Evolutionary conservation across 805 yeast species (phyloP).

Genomic region (Zygosaccharomyces pseudorouxii): DNA sequence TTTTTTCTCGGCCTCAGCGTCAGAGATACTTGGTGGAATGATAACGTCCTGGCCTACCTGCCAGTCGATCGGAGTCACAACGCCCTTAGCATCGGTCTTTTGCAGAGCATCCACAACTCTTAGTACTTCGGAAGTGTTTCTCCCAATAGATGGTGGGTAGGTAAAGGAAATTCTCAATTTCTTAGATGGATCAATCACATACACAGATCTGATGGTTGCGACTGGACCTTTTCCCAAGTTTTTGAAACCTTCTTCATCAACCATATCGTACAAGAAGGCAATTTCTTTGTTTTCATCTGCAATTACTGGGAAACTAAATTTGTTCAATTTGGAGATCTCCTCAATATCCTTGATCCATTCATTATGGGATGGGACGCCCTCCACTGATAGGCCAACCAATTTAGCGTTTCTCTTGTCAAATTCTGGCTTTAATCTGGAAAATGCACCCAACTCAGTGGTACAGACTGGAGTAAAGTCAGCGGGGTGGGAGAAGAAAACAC

Average conservation of each 20-base stretch:
- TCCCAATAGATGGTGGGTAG: slow-evolving; percentile 92
- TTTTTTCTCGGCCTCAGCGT: slow-evolving; percentile 73
- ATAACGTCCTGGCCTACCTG: slow-evolving; percentile 84
- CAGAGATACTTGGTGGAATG: slow-evolving; percentile 79
- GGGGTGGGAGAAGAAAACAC: slow-evolving; percentile 86
- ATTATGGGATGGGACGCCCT: slow-evolving; percentile 71
- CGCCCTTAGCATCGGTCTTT: slow-evolving; percentile 73
- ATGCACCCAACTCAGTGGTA: slow-evolving; percentile 94
- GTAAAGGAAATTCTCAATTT: slow-evolving; percentile 81
- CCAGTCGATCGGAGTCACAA: slow-evolving; percentile 94
- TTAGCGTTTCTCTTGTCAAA: slow-evolving; percentile 80
- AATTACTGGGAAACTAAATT: slow-evolving; percentile 82
- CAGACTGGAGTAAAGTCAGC: slow-evolving; percentile 97
- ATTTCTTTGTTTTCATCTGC: slow-evolving; percentile 84
- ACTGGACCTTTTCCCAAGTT: slow-evolving; percentile 68
- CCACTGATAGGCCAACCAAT: slow-evolving; percentile 86
- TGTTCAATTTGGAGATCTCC: slow-evolving; percentile 66
- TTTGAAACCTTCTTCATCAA: slow-evolving; percentile 78
- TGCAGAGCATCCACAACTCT: slow-evolving; percentile 88
- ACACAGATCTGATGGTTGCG: slow-evolving; percentile 88
- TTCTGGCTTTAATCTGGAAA: slow-evolving; percentile 83
- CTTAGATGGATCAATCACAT: slow-evolving; percentile 84
- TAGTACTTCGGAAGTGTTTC: slow-evolving; percentile 88
- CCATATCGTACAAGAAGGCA: slow-evolving; percentile 81
- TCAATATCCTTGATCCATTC: slow-evolving; percentile 90